These are phyloP conservation scores for Selaginella tamariscina DNA, from an alignment of 75 land plant genomes.

Conservation along the genomic window DNA sequence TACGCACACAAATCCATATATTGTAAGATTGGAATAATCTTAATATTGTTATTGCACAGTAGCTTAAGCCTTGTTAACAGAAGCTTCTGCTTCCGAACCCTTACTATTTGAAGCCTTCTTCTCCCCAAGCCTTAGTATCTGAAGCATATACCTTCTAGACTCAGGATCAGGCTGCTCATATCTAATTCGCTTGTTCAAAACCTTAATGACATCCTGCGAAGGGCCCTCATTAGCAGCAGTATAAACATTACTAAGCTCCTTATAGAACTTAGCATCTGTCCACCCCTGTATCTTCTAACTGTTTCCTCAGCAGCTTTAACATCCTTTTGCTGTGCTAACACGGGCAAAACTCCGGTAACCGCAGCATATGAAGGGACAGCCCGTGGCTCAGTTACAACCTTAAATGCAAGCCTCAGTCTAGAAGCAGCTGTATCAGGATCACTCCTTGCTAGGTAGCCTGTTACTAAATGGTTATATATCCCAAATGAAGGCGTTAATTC, in stretches of 20 bases:
- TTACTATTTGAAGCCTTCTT: no score
- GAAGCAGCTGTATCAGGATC: background rate
- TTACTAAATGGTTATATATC: background rate
- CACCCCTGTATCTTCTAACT: background rate
- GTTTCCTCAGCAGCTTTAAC: background rate
- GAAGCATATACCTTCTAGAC: no score
- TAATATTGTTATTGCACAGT: no score
- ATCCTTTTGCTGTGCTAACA: background rate
- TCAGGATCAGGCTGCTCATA: no score
- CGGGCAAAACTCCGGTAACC: background rate
- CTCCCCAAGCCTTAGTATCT: no score
- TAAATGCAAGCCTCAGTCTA: background rate
- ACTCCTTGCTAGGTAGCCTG: background rate
- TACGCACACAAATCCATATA: no score
- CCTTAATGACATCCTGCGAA: no score
- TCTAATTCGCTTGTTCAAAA: no score
- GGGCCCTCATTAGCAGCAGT: background rate
- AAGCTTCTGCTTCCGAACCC: no score
- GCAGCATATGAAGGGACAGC: background rate
- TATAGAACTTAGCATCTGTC: background rate
- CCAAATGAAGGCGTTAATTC: background rate
- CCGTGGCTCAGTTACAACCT: background rate
- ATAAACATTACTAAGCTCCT: background rate
- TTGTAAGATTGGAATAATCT: no score
- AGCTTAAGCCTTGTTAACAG: no score